phyloP scores from a whole-genome alignment of 257 asterid species.

The Solanum habrochaites region DNA sequence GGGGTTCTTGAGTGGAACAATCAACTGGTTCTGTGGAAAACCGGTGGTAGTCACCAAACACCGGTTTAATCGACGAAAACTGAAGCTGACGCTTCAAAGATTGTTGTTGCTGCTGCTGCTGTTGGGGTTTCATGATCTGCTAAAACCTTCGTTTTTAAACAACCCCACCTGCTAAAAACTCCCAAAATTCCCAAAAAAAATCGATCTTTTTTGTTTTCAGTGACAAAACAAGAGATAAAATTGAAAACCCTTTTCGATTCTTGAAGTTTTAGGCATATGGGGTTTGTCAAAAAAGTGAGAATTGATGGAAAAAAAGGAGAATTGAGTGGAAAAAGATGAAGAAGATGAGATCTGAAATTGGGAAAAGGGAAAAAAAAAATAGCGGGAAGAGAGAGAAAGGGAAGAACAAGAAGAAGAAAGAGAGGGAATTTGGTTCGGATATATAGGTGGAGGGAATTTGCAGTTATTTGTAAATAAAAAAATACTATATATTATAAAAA shows the following conservation, averaged over 20 bases:
- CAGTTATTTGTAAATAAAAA: not conserved
- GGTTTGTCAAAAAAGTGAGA: not conserved
- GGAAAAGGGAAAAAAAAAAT: constrained; percentile 13
- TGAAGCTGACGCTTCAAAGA: constrained; percentile 50
- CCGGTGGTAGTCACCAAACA: constrained; percentile 66
- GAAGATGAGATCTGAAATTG: constrained; percentile 15
- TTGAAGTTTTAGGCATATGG: not conserved
- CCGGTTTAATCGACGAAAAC: constrained; percentile 55
- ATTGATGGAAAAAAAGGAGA: not conserved
- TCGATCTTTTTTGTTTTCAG: not conserved
- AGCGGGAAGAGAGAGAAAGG: constrained; percentile 36
- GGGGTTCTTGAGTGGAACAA: constrained; percentile 31
- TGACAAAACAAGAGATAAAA: not conserved
- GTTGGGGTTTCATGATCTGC: constrained; percentile 34
- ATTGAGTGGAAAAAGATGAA: not conserved
- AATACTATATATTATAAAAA: not conserved
- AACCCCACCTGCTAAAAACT: constrained; percentile 1
- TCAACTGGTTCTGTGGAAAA: constrained; percentile 35
- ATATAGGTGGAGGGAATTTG: constrained; percentile 86
- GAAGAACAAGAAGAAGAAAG: constrained; percentile 20
- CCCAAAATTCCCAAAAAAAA: not conserved
- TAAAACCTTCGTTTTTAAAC: not conserved
- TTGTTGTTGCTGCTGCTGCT: constrained; percentile 22
- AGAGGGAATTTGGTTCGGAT: constrained; percentile 89
- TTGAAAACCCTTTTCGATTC: constrained; percentile 1